Percentiles rank a stretch among this genome's conserved stretches.
Evolutionary conservation across 2,329 filamentous ascomycete genomes (phyloP).

Genomic region (Parastagonospora nodorum): DNA sequence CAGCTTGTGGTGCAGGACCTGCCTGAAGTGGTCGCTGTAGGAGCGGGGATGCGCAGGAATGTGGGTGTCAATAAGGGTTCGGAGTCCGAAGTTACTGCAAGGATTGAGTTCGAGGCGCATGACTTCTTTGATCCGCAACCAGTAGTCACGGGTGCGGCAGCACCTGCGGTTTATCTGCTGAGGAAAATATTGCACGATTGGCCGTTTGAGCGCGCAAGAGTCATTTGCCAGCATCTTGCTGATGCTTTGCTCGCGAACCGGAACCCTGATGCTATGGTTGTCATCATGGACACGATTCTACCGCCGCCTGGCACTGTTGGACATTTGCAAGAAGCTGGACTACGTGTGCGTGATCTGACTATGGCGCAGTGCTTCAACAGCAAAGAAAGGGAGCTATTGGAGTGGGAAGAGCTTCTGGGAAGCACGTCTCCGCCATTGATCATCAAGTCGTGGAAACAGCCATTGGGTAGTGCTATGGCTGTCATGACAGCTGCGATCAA

Average conservation of each 20-base stretch:
- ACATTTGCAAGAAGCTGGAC: neutral
- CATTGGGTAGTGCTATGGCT: neutral
- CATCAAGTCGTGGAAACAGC: neutral
- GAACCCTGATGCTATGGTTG: too few species aligned
- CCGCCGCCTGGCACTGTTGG: neutral
- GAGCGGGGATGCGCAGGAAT: too few species aligned
- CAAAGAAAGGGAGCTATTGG: neutral
- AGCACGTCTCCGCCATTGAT: neutral
- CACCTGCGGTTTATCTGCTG: conserved; percentile 44
- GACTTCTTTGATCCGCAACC: conserved; percentile 21
- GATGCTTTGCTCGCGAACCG: too few species aligned
- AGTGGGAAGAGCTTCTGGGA: neutral
- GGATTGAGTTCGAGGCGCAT: conserved; percentile 3
- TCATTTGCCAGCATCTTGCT: too few species aligned
- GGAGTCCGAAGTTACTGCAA: neutral
- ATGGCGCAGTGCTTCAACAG: conserved; percentile 1
- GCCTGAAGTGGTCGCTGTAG: conserved; percentile 16
- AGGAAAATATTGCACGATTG: conserved; percentile 50
- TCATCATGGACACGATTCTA: conserved; percentile 1
- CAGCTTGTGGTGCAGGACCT: conserved; percentile 23
- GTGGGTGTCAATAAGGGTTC: too few species aligned
- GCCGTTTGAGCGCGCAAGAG: too few species aligned
- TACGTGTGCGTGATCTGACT: neutral
- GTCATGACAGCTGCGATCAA: neutral
- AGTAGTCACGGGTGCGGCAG: too few species aligned